Evolutionary conservation across 192 early-diverging fungal species (phyloP), one percentile per base, ranked within the genome.

Genomic region (Coemansia sp.): DNA sequence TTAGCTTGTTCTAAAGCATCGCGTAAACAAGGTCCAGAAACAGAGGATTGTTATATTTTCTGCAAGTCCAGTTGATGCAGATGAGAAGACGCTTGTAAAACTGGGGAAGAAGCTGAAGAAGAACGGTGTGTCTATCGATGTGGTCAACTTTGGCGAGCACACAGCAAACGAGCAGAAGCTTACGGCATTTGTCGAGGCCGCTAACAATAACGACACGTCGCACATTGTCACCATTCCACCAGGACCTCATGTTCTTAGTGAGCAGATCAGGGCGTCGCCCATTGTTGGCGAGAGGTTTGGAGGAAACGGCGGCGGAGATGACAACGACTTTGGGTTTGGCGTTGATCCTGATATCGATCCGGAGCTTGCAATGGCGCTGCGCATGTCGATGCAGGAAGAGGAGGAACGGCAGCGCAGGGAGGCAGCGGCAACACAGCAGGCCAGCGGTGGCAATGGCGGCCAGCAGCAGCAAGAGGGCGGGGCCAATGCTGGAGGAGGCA

Each of bases 81-180:
- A 98, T 69, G 89, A 93, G 65, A 90, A 88, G 76, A 84, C 94
- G 40, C 76, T 99, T 39, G 90, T 95, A 38, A 90, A 88, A 74
- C 75, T 99, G 55, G 97, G 90, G 65, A 98, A 98, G 85, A 97
- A 96, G 74, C 87, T 96, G 63, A 97, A 98, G 79, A 99, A 99
- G 88, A 99, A 99, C 84, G 95, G 93, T 67, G 88, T 99, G 45
- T 94, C 94, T 9, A 89, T 99, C 12, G 97, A 99, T 71, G 84
- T 99, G 9, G 73, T 99, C 50, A 96, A 93, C 76, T 99, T 99
- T 89, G 96, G 97, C 64, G 94, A 98, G 79, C 91, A 94, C 61
- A 71, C 84, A 5, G 87, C 89, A 57, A 99, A 99, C 70, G 92
- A 93, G 38, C 67, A 89, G 38, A 96, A 95, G 83, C 84, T 99